Evolutionary conservation across 2,329 filamentous ascomycete genomes (phyloP), one percentile per base, ranked within the genome.

Genomic region (Colletotrichum musae): DNA sequence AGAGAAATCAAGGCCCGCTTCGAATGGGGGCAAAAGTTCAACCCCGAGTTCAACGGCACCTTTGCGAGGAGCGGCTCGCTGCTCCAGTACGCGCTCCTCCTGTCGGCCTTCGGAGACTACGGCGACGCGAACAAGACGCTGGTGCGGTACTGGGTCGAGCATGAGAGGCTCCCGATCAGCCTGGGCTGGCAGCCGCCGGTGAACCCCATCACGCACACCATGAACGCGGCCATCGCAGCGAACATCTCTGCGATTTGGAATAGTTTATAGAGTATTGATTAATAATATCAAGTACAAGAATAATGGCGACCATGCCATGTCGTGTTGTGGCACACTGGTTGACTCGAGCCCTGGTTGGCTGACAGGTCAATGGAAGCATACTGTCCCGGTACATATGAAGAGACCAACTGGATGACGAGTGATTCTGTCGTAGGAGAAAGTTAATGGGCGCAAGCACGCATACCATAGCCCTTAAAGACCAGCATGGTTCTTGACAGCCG

Each of bases 1-100:
- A 36, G 52, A 6, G 77, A 75, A 7, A 68, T 75, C n/a, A 73
- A 73, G 45, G 70, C 64, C 13, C 72, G 77, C 16, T 64, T 76
- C 26, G 74, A 70, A 15, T 68, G 65, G 9, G 75, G 73, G 7
- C 68, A 68, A 36, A 60, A 64, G 16, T 52, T 68, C 26, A 77
- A 77, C 58, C 75, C 75, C 3, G 58, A 73, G 16, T 76, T 75
- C 51, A 70, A 71, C 48, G 52, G 15, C 6, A 64, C 51, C 1
- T 64, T 64, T 63, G 64, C 32, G 66, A 70, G n/a, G 13, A 53
- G 24, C 21, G 43, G 64, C 6, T 56, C 64, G 13, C 52, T 64
- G 4, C 52, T 58, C 6, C 61, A 58, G 18, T 64, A 64, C 45
- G 61, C 51, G 5, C 53, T 64, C 0, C 5, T 64, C 12, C 5